Evolutionary conservation across 116 monocot genomes (phyloP), one percentile per base, ranked within the genome.

Genomic region (Cymodocea nodosa): DNA sequence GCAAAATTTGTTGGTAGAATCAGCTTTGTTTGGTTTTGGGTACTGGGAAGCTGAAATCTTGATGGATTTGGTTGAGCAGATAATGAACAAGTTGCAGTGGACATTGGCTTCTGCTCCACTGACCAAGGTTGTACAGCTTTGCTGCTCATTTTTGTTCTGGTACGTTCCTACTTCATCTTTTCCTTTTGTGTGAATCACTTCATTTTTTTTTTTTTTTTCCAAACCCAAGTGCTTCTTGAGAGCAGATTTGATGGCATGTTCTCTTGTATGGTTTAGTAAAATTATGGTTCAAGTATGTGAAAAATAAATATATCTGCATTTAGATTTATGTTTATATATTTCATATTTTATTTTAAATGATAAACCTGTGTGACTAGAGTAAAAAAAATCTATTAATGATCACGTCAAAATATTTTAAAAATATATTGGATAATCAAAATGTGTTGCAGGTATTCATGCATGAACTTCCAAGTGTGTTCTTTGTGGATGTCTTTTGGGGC

Each of bases 401-500:
- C 30, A 1, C 3, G 30, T 30, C 30, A 30, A 30, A 30, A 30
- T 30, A 30, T 30, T 30, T 30, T 30, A 30, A 30, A 30, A 30
- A 30, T 30, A 30, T 30, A 1, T 30, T 30, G 30, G 30, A 30
- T 30, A 3, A 30, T 30, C 30, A 30, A 30, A 24, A 23, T 55
- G 60, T 70, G 12, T 53, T 74, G 64, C 77, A 98, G 98, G 98
- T 86, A 88, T 64, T 88, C 97, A 24, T 98, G 98, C 66, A 69
- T 79, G 55, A 78, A 92, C 17, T 70, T 84, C 71, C 76, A 92
- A 71, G 71, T 75, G 52, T 98, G 98, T 60, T 98, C 98, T 5
- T 58, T 98, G 68, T 98, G 98, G 98, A 84, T 98, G 71, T 89
- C 92, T 6, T 98, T 92, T 73, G 98, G 98, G 14, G 84, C 86